Conservation (phyloP, 805 yeast species). For the Candida dajiaensis region DNA sequence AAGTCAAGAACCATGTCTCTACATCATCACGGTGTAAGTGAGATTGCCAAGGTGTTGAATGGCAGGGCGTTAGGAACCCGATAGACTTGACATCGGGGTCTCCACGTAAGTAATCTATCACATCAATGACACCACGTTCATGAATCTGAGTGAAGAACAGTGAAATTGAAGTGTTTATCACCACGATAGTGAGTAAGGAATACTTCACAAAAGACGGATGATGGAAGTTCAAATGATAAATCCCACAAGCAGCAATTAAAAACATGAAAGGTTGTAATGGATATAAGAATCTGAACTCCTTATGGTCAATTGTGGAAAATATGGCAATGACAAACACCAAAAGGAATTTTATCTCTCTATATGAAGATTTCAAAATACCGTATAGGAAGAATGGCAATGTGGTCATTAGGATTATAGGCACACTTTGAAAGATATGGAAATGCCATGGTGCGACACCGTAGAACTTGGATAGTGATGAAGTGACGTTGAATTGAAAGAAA, state of each 20-base stretch:
- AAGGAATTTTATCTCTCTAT: slow-evolving; percentile 25
- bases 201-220: slow-evolving; percentile 12
- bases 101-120: slow-evolving; percentile 46
- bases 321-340: slow-evolving; percentile 39
- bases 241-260: slow-evolving; percentile 38
- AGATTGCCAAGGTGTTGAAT: slow-evolving; percentile 94
- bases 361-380: slow-evolving; percentile 30
- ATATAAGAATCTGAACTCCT: slow-evolving; percentile 86
- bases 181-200: slow-evolving; percentile 18
- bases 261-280: slow-evolving; percentile 76
- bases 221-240: slow-evolving; percentile 18
- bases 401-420: slow-evolving; percentile 70
- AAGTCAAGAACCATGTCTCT: slow-evolving; percentile 70
- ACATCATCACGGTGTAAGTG: slow-evolving; percentile 58
- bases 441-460: slow-evolving; percentile 85
- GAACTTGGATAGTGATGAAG: slow-evolving; percentile 65
- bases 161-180: slow-evolving; percentile 38
- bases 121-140: slow-evolving; percentile 80
- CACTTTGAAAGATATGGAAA: slow-evolving; percentile 76
- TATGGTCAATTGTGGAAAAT: slow-evolving; percentile 71
- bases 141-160: slow-evolving; percentile 58
- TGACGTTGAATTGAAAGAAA: slow-evolving; percentile 73
- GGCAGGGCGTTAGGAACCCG: slow-evolving; percentile 93
- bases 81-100: slow-evolving; percentile 40
- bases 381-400: slow-evolving; percentile 55